These are phyloP conservation scores for Apophysomyces elegans DNA, from an alignment of 371 early-diverging fungal species.

Conservation along the genomic window DNA sequence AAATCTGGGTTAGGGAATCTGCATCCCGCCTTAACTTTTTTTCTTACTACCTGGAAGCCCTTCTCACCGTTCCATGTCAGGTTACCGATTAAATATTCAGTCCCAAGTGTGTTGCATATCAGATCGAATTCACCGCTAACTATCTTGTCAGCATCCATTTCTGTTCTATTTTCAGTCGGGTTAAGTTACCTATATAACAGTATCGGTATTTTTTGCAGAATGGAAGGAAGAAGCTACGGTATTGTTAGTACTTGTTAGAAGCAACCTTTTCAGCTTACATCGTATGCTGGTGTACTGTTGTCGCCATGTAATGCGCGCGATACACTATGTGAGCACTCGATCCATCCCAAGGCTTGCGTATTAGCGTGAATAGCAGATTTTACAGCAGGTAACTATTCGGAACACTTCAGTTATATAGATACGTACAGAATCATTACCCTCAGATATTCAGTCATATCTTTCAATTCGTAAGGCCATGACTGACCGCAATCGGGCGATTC, in stretches of 20 bases:
- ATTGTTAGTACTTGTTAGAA: not conserved
- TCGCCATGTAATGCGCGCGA: slow-evolving; percentile 49
- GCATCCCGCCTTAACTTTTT: not conserved
- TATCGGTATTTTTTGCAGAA: slow-evolving; percentile 60
- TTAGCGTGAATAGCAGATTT: slow-evolving; percentile 64
- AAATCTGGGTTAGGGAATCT: not conserved
- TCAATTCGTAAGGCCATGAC: slow-evolving; percentile 76
- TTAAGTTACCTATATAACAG: slow-evolving; percentile 62
- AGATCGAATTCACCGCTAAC: slow-evolving; percentile 82
- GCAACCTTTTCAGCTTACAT: slow-evolving; percentile 28
- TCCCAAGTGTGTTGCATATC: slow-evolving; percentile 82
- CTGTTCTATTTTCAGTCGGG: not conserved
- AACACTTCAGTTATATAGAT: slow-evolving; percentile 4
- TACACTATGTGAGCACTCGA: slow-evolving; percentile 68
- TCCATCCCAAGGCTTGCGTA: slow-evolving; percentile 55
- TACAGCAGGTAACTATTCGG: slow-evolving; percentile 55
- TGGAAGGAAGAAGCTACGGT: slow-evolving; percentile 50
- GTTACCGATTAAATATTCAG: slow-evolving; percentile 67
- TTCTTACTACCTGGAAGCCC: slow-evolving; percentile 64
- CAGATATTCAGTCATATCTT: slow-evolving; percentile 65
- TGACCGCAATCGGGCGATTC: slow-evolving; percentile 70
- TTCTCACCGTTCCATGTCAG: slow-evolving; percentile 76
- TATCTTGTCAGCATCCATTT: not conserved
- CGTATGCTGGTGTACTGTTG: slow-evolving; percentile 48
- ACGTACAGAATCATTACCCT: slow-evolving; percentile 38